Evolutionary conservation across 768 basidiomycete species (phyloP), one percentile per base, ranked within the genome.

Genomic region (Podaxis carcinomalis): DNA sequence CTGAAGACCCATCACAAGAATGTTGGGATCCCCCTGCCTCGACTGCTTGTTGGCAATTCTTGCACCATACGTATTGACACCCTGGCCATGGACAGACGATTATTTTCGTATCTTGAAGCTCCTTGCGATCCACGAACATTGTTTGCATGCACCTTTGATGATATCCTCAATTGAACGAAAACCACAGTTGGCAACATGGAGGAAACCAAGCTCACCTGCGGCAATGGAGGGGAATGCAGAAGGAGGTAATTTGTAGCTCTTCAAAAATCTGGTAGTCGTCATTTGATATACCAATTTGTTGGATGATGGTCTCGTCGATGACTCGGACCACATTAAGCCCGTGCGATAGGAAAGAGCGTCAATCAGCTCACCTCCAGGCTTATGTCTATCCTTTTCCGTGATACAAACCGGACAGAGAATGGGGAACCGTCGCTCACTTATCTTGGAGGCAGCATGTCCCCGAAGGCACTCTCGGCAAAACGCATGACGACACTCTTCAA

Each of bases 401-500:
- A 37, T 1, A 14, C 61, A 62, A 19, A 42, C 25, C 1, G 61
- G 61, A 10, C 61, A 62, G 10, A 51, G 16, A 13, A 62, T 62
- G 14, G 61, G 61, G 35, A 56, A 62, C 5, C 51, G 55, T 19
- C 61, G 23, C 6, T 56, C 61, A 14, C 6, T 16, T 21, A 62
- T 50, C 14, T 53, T 57, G n/a, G 39, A 28, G 14, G 28, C 35
- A 23, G 56, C 35, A 16, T 62, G 51, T n/a, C 36, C 55, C 9
- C 61, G 55, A 32, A 62, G 56, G 32, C 61, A 62, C 1, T 44
- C 49, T 39, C 61, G 42, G n/a, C 61, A 57, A 23, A 56, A 62
- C 6, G 51, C 53, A 63, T 84, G 83, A n/a, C 64, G 63, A 60
- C 83, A 84, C 0, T 57, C 66, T 4, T 77, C 75, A 14, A 80